Evolutionary conservation across 345 rosid genomes (phyloP).

Genomic region (Populus nigra): DNA sequence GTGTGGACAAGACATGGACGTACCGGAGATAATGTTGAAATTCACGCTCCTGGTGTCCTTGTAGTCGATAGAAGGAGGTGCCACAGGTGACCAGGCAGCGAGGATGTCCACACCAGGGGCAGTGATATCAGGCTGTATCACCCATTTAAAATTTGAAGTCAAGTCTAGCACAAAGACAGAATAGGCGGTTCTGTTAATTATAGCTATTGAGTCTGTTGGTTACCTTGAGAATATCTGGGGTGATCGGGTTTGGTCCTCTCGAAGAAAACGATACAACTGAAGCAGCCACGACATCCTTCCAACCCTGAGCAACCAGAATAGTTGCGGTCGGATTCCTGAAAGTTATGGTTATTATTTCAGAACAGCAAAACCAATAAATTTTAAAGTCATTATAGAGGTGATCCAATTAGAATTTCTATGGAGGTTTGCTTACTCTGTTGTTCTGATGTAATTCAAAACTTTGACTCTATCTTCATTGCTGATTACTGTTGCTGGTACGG

Average conservation of each 20-base stretch:
- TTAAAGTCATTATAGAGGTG: neutral
- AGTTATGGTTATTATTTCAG: neutral
- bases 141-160: neutral
- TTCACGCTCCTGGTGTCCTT: constrained; percentile 8
- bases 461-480: constrained; percentile 19
- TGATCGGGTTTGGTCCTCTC: constrained; percentile 22
- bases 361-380: neutral
- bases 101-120: constrained; percentile 34
- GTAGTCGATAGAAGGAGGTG: constrained; percentile 5
- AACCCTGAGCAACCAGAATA: constrained; percentile 13
- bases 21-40: constrained; percentile 29
- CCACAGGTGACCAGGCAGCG: constrained; percentile 33
- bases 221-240: constrained; percentile 33
- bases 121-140: constrained; percentile 31
- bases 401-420: neutral
- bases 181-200: neutral
- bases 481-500: constrained; percentile 32
- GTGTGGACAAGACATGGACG: constrained; percentile 38
- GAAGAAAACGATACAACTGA: constrained; percentile 24
- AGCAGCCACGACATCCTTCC: constrained; percentile 25
- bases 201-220: neutral
- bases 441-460: constrained; percentile 20
- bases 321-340: constrained; percentile 27
- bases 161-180: neutral
- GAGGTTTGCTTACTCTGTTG: constrained; percentile 14